Evolutionary conservation across 805 yeast species (phyloP), one percentile per base, ranked within the genome.

Genomic region (Saturnispora sanitii): DNA sequence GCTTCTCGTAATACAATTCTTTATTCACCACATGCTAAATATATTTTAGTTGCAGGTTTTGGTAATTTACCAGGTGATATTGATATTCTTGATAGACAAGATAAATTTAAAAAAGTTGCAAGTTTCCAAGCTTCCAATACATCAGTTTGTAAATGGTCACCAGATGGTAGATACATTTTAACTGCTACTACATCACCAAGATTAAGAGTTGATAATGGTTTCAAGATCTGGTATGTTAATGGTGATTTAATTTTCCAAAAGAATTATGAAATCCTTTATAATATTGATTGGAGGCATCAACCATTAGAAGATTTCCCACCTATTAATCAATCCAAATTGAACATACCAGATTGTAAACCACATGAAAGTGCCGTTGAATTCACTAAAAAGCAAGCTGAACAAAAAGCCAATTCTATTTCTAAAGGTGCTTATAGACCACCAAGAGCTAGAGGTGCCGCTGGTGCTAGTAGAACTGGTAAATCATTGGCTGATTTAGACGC

Each of bases 131-230:
- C 97, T 12, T 66, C 95, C 34, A 94, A 92, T 66, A 87, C 97
- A 13, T 81, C 94, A n/a, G 94, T 82, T 34, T 90, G 96, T 60
- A 85, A 84, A 60, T 92, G 98, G 98, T 79, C 94, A 2, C 99
- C 99, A 8, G 94, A 92, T 63, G 97, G 98, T 29, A 78, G 92
- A 55, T 87, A 72, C 56, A 77, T 92, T 43, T 66, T 92, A 60
- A 90, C 97, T 13, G 97, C 98, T 16, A 94, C 97, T 4, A 92
- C 97, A 0, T 78, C 96, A 17, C 99, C 99, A 48, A 75, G 99
- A 53, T 73, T 92, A 52, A 78, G 98, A 56, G 99, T 92, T 32
- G 99, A 94, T 64, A 92, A 92, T 60, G 90, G 96, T 45, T 79
- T 82, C 52, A 84, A 85, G 62, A 70, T 92, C 53, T 92, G 97